Evolutionary conservation across 2,329 filamentous ascomycete genomes (phyloP).

Genomic region (Paramyrothecium sp.): DNA sequence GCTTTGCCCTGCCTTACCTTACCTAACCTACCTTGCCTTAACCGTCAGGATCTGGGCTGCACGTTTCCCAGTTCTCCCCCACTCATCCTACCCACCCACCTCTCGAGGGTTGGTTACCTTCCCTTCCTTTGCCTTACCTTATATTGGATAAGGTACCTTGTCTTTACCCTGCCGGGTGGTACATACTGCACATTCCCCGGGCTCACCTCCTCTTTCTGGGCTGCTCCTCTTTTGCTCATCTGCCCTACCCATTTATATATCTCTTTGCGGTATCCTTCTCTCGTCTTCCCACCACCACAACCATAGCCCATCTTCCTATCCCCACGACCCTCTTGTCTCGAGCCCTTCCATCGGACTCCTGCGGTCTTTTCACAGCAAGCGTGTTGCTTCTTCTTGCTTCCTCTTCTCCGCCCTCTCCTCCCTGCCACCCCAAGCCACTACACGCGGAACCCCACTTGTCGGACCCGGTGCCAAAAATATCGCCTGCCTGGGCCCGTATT

Average conservation of each 20-base stretch:
- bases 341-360: not conserved
- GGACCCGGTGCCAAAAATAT: not conserved
- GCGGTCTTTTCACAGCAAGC: not conserved
- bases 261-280: constrained; percentile 2
- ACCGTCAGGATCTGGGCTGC: no score
- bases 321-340: not conserved
- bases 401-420: not conserved
- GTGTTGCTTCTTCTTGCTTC: not conserved
- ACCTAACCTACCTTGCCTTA: no score
- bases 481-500: not conserved
- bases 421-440: not conserved
- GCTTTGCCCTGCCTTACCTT: no score
- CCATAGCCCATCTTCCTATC: not conserved
- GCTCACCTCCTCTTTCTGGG: constrained; percentile 12
- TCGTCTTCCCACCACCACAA: constrained; percentile 12
- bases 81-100: no score
- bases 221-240: constrained; percentile 12
- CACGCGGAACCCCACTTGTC: not conserved
- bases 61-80: no score
- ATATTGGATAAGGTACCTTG: not conserved
- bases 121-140: constrained; percentile 13
- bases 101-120: constrained; percentile 11
- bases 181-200: constrained; percentile 12
- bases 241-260: constrained; percentile 6
- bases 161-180: constrained; percentile 1